Base-by-base conservation (phyloP, 345 rosid genomes). In the Nasturtium officinale region DNA sequence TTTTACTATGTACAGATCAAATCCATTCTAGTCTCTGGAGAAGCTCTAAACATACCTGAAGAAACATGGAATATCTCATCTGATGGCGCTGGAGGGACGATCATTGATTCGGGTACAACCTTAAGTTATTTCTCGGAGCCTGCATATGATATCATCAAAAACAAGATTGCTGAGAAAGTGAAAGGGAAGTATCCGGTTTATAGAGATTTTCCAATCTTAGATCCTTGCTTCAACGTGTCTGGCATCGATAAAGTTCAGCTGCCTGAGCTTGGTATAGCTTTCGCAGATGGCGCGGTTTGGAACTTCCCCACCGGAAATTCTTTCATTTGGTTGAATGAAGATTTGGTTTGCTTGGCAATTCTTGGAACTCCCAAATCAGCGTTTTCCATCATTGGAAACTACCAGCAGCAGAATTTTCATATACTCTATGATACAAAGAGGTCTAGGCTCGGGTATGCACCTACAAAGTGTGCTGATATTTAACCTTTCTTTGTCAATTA, bases 141-240 rank as follows among this genome's bases (percentile, higher is more conserved):
- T 4, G 89, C 87, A 5, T 89, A 87, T 69, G 63, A 79, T 61
- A 71, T 80, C 6, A 89, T 91, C 60, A 86, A 46, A 69, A 82
- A 89, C 29, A 92, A 90, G 69, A 84, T 91, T 46, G 57, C 82
- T 5, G 83, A 75, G 76, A 85, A 86, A 74, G 81, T 85, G 16
- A 89, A 81, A 77, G 86, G 82, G 3, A 77, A 71, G 68, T 94
- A 91, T 60, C 87, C 87, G 0, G 40, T 85, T 0, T 73, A 84
- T 0, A 65, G 83, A 60, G 93, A 84, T 61, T 83, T 87, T 5
- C 88, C 88, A 6, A 26, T 88, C 5, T 43, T 94, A 50, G 81
- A 89, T 60, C 98, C 96, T 37, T 94, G 99, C 45, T 94, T 91
- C 82, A 94, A 94, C 33, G 83, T 94, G 10, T 86, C 97, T 5